These are phyloP conservation scores for Paxillus rubicundulus DNA, from an alignment of 768 basidiomycete species.

Conservation along the genomic window DNA sequence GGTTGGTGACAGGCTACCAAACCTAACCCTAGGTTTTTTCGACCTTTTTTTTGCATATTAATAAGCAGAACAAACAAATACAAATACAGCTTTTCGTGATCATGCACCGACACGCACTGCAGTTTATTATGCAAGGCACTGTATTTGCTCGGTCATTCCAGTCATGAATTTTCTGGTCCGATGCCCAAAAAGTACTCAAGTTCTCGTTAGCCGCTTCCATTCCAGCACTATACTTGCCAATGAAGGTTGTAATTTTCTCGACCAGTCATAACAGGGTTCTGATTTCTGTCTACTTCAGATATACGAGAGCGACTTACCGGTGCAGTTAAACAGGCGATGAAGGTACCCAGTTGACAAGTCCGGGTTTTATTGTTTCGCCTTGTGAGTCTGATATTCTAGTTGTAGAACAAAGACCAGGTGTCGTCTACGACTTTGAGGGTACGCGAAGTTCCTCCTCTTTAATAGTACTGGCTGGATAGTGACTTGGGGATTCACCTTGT, in stretches of 20 bases:
- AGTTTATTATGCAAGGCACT: no score
- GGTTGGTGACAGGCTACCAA: no score
- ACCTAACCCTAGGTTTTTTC: no score
- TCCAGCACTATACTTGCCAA: slow-evolving; percentile 11
- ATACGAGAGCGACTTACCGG: slow-evolving; percentile 49
- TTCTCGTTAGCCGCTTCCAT: slow-evolving; percentile 7
- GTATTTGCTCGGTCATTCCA: no score
- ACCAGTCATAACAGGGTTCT: background rate
- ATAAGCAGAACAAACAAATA: no score
- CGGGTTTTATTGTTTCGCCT: background rate
- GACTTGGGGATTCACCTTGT: background rate
- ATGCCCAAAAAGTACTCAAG: slow-evolving; percentile 12
- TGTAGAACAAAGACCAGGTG: slow-evolving; percentile 53
- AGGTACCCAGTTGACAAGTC: slow-evolving; percentile 36
- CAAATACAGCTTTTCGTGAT: no score
- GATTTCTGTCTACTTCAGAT: slow-evolving; percentile 34
- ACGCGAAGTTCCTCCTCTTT: slow-evolving; percentile 16
- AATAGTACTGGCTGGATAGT: background rate
- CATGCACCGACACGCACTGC: no score
- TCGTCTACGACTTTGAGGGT: slow-evolving; percentile 60
- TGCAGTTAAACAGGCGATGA: slow-evolving; percentile 67
- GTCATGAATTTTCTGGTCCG: slow-evolving; percentile 15
- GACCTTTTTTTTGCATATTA: no score
- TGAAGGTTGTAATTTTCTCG: slow-evolving; percentile 18
- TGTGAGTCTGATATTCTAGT: slow-evolving; percentile 3